Evolutionary conservation across 257 asterid species (phyloP).

Genomic region (Solanum piurae): DNA sequence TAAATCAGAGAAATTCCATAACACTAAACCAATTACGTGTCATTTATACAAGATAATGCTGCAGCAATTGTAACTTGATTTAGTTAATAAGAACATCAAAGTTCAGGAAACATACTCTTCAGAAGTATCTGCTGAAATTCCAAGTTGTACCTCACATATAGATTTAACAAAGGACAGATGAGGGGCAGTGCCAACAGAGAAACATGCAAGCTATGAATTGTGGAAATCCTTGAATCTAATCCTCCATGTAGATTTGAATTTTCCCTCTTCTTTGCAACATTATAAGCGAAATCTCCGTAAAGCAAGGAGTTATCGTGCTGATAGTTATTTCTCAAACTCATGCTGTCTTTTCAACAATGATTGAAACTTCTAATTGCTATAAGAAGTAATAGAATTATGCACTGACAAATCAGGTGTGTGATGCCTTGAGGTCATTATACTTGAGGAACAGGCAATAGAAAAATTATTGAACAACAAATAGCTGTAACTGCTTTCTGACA

Average conservation of each 20-base stretch:
- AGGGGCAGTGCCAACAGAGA: conserved; percentile 48
- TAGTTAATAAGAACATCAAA: background rate
- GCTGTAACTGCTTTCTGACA: conserved; percentile 39
- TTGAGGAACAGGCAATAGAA: conserved; percentile 18
- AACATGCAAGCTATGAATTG: conserved; percentile 34
- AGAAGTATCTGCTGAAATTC: conserved; percentile 38
- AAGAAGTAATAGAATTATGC: conserved; percentile 22
- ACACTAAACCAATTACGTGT: background rate
- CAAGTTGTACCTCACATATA: conserved; percentile 25
- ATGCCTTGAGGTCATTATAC: conserved; percentile 23
- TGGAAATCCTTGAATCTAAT: conserved; percentile 38
- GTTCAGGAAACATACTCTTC: conserved; percentile 43
- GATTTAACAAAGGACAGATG: conserved; percentile 48
- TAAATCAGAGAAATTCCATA: background rate
- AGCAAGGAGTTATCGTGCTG: conserved; percentile 48
- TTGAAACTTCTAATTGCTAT: conserved; percentile 25
- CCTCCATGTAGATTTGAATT: conserved; percentile 24
- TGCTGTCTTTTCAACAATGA: conserved; percentile 37
- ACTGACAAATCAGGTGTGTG: conserved; percentile 25
- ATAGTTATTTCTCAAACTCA: conserved; percentile 8
- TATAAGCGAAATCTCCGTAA: conserved; percentile 49
- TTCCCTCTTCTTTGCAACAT: conserved; percentile 40
- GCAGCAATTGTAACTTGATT: background rate
- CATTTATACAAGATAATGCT: background rate
- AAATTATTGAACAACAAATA: conserved; percentile 33